Evolutionary conservation across 768 basidiomycete species (phyloP).

Genomic region (Rubroboletus satanas): DNA sequence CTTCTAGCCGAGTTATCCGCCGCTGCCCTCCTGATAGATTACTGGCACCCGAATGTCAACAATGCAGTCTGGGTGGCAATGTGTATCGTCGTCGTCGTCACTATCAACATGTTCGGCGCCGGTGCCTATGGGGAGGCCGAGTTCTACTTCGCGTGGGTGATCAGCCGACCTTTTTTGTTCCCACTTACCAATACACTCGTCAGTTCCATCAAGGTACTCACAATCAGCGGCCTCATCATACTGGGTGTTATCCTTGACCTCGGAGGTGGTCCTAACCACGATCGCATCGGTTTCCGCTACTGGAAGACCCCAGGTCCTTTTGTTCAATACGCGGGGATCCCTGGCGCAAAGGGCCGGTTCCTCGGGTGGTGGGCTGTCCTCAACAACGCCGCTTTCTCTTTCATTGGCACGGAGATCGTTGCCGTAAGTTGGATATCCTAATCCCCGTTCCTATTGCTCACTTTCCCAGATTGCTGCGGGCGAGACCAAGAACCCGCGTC

Average conservation of each 20-base stretch:
- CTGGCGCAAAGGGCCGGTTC: slow-evolving; percentile 74
- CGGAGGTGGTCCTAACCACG: slow-evolving; percentile 83
- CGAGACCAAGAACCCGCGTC: slow-evolving; percentile 86
- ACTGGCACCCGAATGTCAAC: slow-evolving; percentile 56
- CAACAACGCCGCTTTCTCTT: slow-evolving; percentile 89
- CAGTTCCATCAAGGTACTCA: slow-evolving; percentile 84
- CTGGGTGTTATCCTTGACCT: slow-evolving; percentile 76
- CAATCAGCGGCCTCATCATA: slow-evolving; percentile 69
- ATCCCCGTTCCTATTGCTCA: not conserved
- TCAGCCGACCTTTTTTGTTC: not conserved
- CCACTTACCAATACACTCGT: not conserved
- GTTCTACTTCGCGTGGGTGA: slow-evolving; percentile 70
- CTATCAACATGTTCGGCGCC: slow-evolving; percentile 73
- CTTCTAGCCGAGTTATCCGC: slow-evolving; percentile 31
- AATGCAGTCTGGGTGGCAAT: slow-evolving; percentile 80
- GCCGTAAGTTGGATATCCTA: slow-evolving; percentile 49
- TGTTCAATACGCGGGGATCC: slow-evolving; percentile 60
- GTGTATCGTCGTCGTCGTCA: slow-evolving; percentile 68
- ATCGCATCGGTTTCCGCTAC: slow-evolving; percentile 57
- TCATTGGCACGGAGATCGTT: slow-evolving; percentile 92
- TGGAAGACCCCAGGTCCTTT: slow-evolving; percentile 92
- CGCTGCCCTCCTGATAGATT: slow-evolving; percentile 72
- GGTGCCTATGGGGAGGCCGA: slow-evolving; percentile 82
- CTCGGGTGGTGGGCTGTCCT: slow-evolving; percentile 67
- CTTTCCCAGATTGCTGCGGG: slow-evolving; percentile 69